phyloP scores from a whole-genome alignment of 2,329 filamentous ascomycete genomes.

The Aspergillus arachidicola region DNA sequence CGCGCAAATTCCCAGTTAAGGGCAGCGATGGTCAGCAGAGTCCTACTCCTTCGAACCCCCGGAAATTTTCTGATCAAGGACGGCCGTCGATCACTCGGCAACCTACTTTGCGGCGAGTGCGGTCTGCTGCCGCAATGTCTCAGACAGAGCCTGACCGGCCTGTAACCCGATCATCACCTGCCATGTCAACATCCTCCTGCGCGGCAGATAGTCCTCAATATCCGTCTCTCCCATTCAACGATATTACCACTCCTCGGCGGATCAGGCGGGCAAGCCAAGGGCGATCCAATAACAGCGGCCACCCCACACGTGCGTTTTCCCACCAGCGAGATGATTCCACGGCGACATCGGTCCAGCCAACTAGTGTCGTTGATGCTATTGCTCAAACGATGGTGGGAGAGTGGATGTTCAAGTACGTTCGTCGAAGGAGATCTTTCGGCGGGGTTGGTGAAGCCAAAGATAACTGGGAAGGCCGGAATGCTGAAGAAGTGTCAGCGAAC shows the following conservation, averaged over 20 bases:
- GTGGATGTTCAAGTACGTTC: conserved; percentile 54
- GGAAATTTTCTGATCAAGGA: conserved; percentile 58
- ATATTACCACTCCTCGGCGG: conserved; percentile 59
- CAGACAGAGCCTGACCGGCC: conserved; percentile 50
- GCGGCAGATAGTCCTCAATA: conserved; percentile 69
- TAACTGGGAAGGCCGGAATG: conserved; percentile 57
- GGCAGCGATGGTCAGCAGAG: conserved; percentile 77
- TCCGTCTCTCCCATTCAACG: conserved; percentile 73
- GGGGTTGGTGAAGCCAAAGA: conserved; percentile 54
- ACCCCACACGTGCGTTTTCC: conserved; percentile 28
- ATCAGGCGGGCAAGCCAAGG: conserved; percentile 31
- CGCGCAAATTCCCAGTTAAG: conserved; percentile 69
- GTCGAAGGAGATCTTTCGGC: conserved; percentile 79
- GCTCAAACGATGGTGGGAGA: conserved; percentile 98
- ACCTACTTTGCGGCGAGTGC: conserved; percentile 73
- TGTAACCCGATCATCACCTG: conserved; percentile 51
- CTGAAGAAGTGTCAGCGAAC: conserved; percentile 70
- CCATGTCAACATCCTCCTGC: conserved; percentile 66
- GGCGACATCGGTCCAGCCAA: conserved; percentile 65
- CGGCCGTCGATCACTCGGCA: conserved; percentile 60
- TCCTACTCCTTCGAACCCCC: conserved; percentile 65
- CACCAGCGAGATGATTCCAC: conserved; percentile 53
- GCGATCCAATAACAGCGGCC: conserved; percentile 26
- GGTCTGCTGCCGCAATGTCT: conserved; percentile 76
- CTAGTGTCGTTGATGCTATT: conserved; percentile 90